phyloP scores from a whole-genome alignment of 192 early-diverging fungal species.

The Linnemannia zychae region DNA sequence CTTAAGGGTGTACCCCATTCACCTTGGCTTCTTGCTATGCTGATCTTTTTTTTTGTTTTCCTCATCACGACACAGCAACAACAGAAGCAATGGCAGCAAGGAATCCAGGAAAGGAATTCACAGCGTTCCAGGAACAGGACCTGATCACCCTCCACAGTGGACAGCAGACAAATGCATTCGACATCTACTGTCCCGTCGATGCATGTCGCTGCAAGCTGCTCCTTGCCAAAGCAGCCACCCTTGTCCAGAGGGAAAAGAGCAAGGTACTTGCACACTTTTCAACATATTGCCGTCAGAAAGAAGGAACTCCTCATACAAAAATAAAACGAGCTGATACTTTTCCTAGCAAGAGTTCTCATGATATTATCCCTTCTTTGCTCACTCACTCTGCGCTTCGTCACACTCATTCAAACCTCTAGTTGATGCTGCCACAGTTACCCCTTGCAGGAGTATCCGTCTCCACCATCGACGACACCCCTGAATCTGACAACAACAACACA shows the following conservation, averaged over 20 bases:
- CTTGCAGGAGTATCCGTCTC: slow-evolving; percentile 30
- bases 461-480: slow-evolving; percentile 20
- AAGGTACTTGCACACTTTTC: slow-evolving; percentile 42
- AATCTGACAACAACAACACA: not conserved
- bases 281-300: not conserved
- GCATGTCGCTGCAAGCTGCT: slow-evolving; percentile 63
- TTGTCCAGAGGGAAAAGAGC: slow-evolving; percentile 62
- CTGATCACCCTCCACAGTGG: slow-evolving; percentile 4
- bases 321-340: not conserved
- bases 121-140: slow-evolving; percentile 40
- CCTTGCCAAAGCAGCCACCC: slow-evolving; percentile 53
- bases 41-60: not conserved
- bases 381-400: not conserved
- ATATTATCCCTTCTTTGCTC: slow-evolving; percentile 14
- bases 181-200: slow-evolving; percentile 68
- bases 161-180: slow-evolving; percentile 49
- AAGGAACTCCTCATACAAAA: not conserved
- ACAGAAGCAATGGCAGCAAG: slow-evolving; percentile 12
- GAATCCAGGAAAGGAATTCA: slow-evolving; percentile 38
- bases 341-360: not conserved
- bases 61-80: not conserved
- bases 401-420: not conserved
- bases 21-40: not conserved
- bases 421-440: slow-evolving; percentile 31
- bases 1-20: too few relatives aligned